Evolutionary conservation across 495 filamentous ascomycete species (phyloP), one percentile per base, ranked within the genome.

Genomic region (Copromyces sp.): DNA sequence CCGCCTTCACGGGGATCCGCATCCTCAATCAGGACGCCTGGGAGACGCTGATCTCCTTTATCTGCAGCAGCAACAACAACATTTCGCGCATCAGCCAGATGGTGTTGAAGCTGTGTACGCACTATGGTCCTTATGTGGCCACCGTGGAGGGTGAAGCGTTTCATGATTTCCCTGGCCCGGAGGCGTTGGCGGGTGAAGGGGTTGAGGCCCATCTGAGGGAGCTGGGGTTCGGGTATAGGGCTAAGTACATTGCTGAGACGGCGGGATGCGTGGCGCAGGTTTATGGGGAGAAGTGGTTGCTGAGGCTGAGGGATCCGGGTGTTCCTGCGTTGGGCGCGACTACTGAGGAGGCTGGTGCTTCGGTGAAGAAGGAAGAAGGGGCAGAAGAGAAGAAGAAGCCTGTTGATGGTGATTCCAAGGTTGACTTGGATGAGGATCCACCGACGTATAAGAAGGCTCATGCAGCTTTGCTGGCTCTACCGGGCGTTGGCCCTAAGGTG

Each of bases 41-140:
- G 96, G 95, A 99, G 81, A 90, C 96, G 6, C 84, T 99, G 4
- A 84, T 99, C 16, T 90, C 90, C 39, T 99, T 99, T 80, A 98
- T 99, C 71, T 98, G 95, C 86, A 97, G 94, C 80, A 96, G 93
- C 82, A 99, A 99, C 82, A 99, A 99, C 81, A 97, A 99, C 78
- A 99, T 99, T 72, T 85, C 88, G 5, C 90, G 95, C 37, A 99
- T 99, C 76, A 93, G 91, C 14, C 92, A 94, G 79, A 98, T 99
- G 95, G 93, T 98, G 29, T 89, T 94, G 72, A 98, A 97, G 75
- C 85, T 99, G 9, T 98, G 95, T 79, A 71, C 87, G 17, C 86
- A 96, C 75, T 98, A 97, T 76, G 95, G 95, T 0, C 87, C 90
- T 0, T 82, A 91, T 24, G 84, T 98, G 42, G 93, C 89, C 16